Evolutionary conservation across 2,329 filamentous ascomycete genomes (phyloP).

Genomic region (Ceratocystis cacaofunesta): DNA sequence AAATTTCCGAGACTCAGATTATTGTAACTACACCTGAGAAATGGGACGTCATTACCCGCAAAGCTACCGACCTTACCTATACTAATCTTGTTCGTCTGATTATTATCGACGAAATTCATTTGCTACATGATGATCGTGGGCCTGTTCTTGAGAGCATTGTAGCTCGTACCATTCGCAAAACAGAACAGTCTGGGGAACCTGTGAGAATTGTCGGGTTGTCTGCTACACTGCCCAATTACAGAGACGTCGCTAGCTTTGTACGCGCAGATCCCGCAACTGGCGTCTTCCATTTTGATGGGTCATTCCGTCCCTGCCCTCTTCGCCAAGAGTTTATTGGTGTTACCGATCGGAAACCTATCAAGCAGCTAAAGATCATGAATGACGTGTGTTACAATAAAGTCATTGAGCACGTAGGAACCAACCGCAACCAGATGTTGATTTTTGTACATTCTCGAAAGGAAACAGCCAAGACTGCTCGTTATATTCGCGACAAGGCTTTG

Average conservation of each 20-base stretch:
- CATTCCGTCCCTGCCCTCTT: constrained; percentile 82
- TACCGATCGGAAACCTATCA: constrained; percentile 95
- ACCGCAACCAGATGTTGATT: constrained; percentile 95
- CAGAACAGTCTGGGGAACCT: constrained; percentile 84
- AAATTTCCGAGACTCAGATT: constrained; percentile 93
- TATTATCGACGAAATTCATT: constrained; percentile 95
- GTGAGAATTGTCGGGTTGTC: constrained; percentile 86
- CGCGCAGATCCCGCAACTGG: constrained; percentile 75
- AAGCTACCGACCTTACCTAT: constrained; percentile 91
- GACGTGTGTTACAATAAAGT: constrained; percentile 97
- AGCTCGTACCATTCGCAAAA: constrained; percentile 78
- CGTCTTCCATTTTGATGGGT: constrained; percentile 91
- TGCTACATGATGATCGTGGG: constrained; percentile 92
- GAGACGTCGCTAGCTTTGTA: constrained; percentile 88
- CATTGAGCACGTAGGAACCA: constrained; percentile 82
- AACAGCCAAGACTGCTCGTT: constrained; percentile 91
- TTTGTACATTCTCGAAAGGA: constrained; percentile 98
- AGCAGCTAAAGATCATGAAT: constrained; percentile 98
- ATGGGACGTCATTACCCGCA: constrained; percentile 97
- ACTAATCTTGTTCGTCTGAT: constrained; percentile 92
- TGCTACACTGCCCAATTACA: constrained; percentile 90
- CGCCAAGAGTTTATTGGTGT: constrained; percentile 96
- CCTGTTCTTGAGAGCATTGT: constrained; percentile 96
- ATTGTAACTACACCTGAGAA: constrained; percentile 98
- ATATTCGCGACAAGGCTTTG: constrained; percentile 92